Conservation (phyloP, 345 rosid genomes). For the Pistacia integerrima region DNA sequence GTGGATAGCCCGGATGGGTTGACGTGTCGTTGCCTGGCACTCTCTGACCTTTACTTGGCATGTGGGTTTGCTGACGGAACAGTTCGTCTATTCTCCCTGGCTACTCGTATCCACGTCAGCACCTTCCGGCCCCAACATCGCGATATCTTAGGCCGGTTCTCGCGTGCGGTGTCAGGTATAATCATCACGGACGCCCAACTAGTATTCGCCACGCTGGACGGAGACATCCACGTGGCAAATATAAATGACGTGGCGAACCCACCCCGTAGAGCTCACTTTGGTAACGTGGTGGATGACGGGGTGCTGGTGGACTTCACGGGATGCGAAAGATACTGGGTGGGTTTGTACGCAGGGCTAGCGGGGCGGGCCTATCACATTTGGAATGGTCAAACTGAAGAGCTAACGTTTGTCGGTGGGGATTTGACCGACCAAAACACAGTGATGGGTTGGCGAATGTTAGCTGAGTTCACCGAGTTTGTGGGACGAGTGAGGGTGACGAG, state of each 20-base stretch:
- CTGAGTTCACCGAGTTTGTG: constrained; percentile 56
- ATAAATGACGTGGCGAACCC: constrained; percentile 33
- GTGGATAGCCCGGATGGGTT: constrained; percentile 57
- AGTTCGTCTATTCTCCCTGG: constrained; percentile 69
- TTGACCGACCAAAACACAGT: constrained; percentile 75
- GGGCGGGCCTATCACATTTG: constrained; percentile 81
- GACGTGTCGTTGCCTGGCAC: constrained; percentile 72
- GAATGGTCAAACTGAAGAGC: constrained; percentile 56
- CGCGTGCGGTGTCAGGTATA: constrained; percentile 80
- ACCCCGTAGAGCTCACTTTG: constrained; percentile 54
- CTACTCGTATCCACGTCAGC: constrained; percentile 52
- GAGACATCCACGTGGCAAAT: constrained; percentile 73
- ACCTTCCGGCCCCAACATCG: constrained; percentile 62
- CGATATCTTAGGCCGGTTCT: constrained; percentile 70
- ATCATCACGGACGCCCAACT: constrained; percentile 44
- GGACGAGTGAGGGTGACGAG: constrained; percentile 69
- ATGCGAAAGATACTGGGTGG: constrained; percentile 83
- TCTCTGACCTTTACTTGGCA: constrained; percentile 78
- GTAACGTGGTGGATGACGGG: constrained; percentile 68
- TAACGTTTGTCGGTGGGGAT: constrained; percentile 51
- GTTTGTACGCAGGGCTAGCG: constrained; percentile 77
- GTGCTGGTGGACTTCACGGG: constrained; percentile 82
- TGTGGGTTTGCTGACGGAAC: constrained; percentile 87
- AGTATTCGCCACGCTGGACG: constrained; percentile 72
- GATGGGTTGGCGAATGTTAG: constrained; percentile 74